Conservation (phyloP, 2,329 filamentous ascomycete species). For the Periconia macrospinosa region DNA sequence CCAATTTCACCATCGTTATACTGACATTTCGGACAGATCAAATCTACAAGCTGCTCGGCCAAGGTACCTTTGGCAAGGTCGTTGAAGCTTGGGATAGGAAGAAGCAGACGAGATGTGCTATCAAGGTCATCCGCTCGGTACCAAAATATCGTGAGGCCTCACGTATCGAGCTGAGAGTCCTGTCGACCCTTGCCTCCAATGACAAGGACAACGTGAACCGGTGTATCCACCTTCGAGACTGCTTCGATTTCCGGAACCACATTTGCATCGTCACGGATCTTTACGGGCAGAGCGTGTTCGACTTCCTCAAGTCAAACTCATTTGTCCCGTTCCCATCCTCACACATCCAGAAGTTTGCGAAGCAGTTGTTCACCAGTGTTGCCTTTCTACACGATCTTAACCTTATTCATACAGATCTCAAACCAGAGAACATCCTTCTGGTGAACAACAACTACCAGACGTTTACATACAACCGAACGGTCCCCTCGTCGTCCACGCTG, state of each 20-base stretch:
- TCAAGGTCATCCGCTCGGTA: conserved; percentile 97
- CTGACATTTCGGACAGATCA: conserved; percentile 63
- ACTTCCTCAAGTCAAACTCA: conserved; percentile 92
- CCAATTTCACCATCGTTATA: not conserved
- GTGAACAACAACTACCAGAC: conserved; percentile 68
- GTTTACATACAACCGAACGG: conserved; percentile 69
- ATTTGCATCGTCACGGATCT: conserved; percentile 83
- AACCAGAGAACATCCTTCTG: conserved; percentile 69
- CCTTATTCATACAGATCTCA: conserved; percentile 85
- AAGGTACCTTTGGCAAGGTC: conserved; percentile 98
- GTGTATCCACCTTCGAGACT: conserved; percentile 94
- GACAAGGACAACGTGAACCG: conserved; percentile 91
- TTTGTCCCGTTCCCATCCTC: conserved; percentile 98
- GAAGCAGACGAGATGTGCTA: conserved; percentile 79
- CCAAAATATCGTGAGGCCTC: conserved; percentile 98
- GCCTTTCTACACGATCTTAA: conserved; percentile 97
- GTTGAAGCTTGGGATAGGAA: conserved; percentile 85
- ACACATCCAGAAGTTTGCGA: conserved; percentile 95
- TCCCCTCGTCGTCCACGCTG: conserved; percentile 65
- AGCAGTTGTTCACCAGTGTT: conserved; percentile 96
- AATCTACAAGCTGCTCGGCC: conserved; percentile 85
- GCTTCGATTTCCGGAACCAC: conserved; percentile 95
- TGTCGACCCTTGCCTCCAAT: conserved; percentile 89
- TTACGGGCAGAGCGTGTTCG: conserved; percentile 94
- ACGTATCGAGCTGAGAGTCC: conserved; percentile 87